Percentiles rank a stretch among this genome's conserved stretches.
phyloP scores from a whole-genome alignment of 306 rosid genomes.

The Calophaca sinica region DNA sequence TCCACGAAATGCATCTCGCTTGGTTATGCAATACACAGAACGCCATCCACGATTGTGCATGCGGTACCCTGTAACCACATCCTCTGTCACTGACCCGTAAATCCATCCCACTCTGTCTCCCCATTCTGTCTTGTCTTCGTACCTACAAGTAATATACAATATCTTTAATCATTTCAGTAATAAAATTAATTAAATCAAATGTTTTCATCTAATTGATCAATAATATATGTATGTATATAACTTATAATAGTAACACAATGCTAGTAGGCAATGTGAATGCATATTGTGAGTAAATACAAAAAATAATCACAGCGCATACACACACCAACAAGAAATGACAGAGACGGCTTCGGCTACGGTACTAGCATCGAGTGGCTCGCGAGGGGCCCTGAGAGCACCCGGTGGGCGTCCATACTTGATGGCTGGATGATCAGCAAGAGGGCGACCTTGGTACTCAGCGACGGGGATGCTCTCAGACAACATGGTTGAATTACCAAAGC shows the following conservation, averaged over 20 bases:
- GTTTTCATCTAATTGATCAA: not conserved
- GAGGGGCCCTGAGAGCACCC: conserved; percentile 69
- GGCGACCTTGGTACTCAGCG: conserved; percentile 83
- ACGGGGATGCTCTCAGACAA: conserved; percentile 71
- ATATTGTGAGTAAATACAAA: no score
- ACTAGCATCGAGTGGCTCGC: conserved; percentile 80
- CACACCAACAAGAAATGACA: conserved; percentile 83
- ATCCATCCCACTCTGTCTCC: conserved; percentile 71
- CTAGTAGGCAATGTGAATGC: not conserved
- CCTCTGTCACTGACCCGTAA: conserved; percentile 69
- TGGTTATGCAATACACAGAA: conserved; percentile 62
- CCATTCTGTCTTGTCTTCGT: conserved; percentile 72
- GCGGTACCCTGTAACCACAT: conserved; percentile 64
- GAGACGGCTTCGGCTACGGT: conserved; percentile 87
- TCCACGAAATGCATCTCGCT: conserved; percentile 62
- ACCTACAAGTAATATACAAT: conserved; percentile 41
- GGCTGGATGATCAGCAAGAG: conserved; percentile 82
- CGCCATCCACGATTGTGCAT: conserved; percentile 75
- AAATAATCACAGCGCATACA: no score
- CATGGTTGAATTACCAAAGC: conserved; percentile 87
- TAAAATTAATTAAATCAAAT: no score
- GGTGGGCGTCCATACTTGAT: conserved; percentile 80
- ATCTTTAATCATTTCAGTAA: not conserved
- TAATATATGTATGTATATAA: no score
- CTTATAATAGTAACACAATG: not conserved